A percentile compares a stretch with the other conserved stretches of the same genome.
Evolutionary conservation across 208 protist species (phyloP).

Genomic region (Strigomonas culicis): DNA sequence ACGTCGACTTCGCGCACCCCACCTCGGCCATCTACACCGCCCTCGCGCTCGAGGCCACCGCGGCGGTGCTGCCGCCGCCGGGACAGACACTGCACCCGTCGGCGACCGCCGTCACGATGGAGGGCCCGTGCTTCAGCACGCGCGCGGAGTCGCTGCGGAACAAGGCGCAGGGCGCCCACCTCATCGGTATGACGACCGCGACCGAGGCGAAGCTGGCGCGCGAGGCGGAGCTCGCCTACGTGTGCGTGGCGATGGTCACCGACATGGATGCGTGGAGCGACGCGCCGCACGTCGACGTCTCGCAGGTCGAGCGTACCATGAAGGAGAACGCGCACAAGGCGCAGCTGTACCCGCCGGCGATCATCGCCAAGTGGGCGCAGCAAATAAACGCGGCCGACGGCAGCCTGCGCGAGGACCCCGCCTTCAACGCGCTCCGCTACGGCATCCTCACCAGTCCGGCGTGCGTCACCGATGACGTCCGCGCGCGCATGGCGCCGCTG

Average conservation of each 20-base stretch:
- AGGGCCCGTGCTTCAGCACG: slow-evolving; percentile 91
- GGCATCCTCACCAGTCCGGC: slow-evolving; percentile 52
- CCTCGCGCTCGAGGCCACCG: slow-evolving; percentile 9
- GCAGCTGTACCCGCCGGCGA: slow-evolving; percentile 40
- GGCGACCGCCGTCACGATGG: slow-evolving; percentile 87
- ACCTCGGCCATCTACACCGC: slow-evolving; percentile 44
- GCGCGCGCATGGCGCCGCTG: slow-evolving; percentile 43
- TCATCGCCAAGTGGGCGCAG: slow-evolving; percentile 36
- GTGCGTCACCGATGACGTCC: slow-evolving; percentile 36
- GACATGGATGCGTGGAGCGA: slow-evolving; percentile 94
- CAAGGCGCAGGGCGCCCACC: slow-evolving; percentile 61
- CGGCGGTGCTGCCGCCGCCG: neutral
- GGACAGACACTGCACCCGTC: slow-evolving; percentile 33
- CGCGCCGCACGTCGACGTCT: slow-evolving; percentile 62
- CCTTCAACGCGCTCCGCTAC: slow-evolving; percentile 43
- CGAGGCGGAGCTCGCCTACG: slow-evolving; percentile 91
- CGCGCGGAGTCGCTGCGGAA: slow-evolving; percentile 79
- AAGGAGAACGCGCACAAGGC: slow-evolving; percentile 63
- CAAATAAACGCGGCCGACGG: slow-evolving; percentile 14
- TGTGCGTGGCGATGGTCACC: slow-evolving; percentile 88
- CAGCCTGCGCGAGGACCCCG: slow-evolving; percentile 30
- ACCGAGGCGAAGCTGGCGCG: slow-evolving; percentile 89
- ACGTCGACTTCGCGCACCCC: slow-evolving; percentile 81
- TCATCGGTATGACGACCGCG: slow-evolving; percentile 93
- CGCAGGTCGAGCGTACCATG: slow-evolving; percentile 50